Conservation (phyloP, 228 moss, liverwort and hornwort genomes). For the Sphagnum magellanicum region DNA sequence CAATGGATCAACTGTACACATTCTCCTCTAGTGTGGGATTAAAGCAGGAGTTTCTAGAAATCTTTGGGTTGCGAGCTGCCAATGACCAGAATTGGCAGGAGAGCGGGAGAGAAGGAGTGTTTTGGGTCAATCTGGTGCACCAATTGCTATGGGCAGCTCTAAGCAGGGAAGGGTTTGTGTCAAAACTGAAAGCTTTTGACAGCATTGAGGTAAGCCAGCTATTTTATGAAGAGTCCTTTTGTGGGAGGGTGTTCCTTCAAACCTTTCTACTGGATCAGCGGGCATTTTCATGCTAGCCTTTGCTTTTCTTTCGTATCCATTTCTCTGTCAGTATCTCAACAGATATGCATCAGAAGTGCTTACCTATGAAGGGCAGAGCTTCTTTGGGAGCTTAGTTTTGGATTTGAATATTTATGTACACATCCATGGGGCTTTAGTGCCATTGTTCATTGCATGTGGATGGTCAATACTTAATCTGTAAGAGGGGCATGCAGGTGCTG, state of each 20-base stretch:
- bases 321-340: no score
- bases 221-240: not conserved
- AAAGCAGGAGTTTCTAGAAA: constrained; percentile 45
- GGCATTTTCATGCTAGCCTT: no score
- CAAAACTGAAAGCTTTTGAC: constrained; percentile 50
- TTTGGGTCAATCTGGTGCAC: constrained; percentile 56
- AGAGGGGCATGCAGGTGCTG: constrained; percentile 26
- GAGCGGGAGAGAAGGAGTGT: constrained; percentile 35
- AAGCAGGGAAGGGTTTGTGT: constrained; percentile 48
- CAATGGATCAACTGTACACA: constrained; percentile 35
- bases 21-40: constrained; percentile 41
- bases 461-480: no score
- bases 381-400: no score
- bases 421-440: no score
- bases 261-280: no score
- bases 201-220: constrained; percentile 33
- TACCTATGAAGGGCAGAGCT: no score
- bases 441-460: no score
- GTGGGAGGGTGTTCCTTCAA: not conserved
- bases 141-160: constrained; percentile 49
- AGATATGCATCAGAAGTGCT: no score
- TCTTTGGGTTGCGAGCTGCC: constrained; percentile 52
- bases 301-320: no score
- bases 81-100: constrained; percentile 46
- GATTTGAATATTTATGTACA: no score